Evolutionary conservation across 768 basidiomycete genomes (phyloP).

Genomic region (Megacollybia marginata): DNA sequence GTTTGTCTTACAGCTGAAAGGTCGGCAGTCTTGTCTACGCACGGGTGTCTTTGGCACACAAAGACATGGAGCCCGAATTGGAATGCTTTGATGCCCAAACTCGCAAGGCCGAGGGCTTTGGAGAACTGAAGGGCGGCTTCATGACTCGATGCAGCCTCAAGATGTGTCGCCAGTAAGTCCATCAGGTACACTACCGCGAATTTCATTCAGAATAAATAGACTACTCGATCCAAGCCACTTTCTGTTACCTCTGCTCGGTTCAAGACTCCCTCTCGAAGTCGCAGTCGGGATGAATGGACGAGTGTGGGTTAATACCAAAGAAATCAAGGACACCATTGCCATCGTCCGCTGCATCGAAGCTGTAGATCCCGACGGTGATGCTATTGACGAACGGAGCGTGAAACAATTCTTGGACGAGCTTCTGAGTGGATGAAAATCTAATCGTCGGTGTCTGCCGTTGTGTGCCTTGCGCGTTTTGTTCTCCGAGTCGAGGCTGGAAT

Average conservation of each 20-base stretch:
- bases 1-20: constrained; percentile 30
- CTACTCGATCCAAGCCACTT: constrained; percentile 78
- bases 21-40: constrained; percentile 89
- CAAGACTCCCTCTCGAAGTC: constrained; percentile 76
- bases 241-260: constrained; percentile 72
- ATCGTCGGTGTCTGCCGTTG: constrained; percentile 39
- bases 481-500: constrained; percentile 43
- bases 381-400: constrained; percentile 46
- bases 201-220: constrained; percentile 18
- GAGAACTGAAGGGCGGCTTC: constrained; percentile 88
- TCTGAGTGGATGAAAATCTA: too few relatives aligned
- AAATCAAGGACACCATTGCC: constrained; percentile 67
- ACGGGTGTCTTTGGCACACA: constrained; percentile 86
- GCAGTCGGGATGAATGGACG: constrained; percentile 91
- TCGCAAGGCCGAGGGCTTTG: constrained; percentile 87
- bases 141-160: constrained; percentile 74
- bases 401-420: constrained; percentile 30
- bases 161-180: constrained; percentile 76
- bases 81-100: constrained; percentile 95
- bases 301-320: constrained; percentile 81
- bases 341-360: constrained; percentile 74
- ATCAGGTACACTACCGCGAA: too few relatives aligned
- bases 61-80: constrained; percentile 97
- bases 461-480: constrained; percentile 61
- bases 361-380: constrained; percentile 67